Conservation (phyloP, 257 asterid genomes). For the Orobanche coerulescens region DNA sequence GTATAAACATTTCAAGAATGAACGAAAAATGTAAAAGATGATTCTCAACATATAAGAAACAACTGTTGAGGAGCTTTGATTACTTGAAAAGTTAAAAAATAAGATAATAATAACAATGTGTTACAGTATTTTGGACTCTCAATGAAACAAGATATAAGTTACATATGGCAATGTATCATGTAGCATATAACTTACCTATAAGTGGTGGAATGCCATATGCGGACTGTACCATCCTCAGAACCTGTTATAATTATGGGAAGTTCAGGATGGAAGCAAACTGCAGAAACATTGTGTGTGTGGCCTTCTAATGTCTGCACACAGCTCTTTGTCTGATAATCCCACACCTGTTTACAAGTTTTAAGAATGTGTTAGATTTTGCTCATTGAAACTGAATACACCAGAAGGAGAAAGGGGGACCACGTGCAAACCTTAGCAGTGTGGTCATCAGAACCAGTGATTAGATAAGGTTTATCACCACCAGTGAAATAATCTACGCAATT, state of each 20-base stretch:
- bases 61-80: neutral
- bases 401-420: slow-evolving; percentile 20
- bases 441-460: slow-evolving; percentile 97
- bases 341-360: slow-evolving; percentile 51
- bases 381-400: slow-evolving; percentile 9
- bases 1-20: neutral
- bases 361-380: slow-evolving; percentile 3
- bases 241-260: slow-evolving; percentile 97
- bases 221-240: slow-evolving; percentile 99
- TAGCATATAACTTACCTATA: slow-evolving; percentile 49
- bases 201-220: slow-evolving; percentile 96
- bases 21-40: neutral
- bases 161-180: slow-evolving; percentile 5
- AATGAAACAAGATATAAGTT: slow-evolving; percentile 8
- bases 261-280: slow-evolving; percentile 97
- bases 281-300: slow-evolving; percentile 97
- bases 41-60: neutral
- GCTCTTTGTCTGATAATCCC: slow-evolving; percentile 98
- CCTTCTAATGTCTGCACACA: slow-evolving; percentile 98
- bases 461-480: slow-evolving; percentile 95
- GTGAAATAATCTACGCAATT: slow-evolving; percentile 97
- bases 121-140: slow-evolving; percentile 7
- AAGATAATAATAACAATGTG: neutral
- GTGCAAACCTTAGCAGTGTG: slow-evolving; percentile 90
- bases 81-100: neutral